Evolutionary conservation across 192 early-diverging fungal species (phyloP), one percentile per base, ranked within the genome.

Genomic region (Irineochytrium annulatum): DNA sequence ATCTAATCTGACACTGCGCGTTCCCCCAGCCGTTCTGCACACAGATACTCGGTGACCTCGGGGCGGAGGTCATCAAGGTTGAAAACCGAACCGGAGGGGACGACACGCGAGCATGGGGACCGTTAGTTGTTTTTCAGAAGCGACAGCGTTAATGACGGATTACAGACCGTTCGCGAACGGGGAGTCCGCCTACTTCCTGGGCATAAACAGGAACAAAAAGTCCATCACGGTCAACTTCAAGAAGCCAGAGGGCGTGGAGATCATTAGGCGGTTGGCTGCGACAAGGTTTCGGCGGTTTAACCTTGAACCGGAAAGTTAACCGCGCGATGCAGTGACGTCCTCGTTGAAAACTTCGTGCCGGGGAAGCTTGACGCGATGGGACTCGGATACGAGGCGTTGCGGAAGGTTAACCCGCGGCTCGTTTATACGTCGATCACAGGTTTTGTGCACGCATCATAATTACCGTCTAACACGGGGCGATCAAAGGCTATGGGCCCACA

Each of bases 301-400:
- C 11, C 39, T 41, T 11, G 39, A 41, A 41, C 11, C 11, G 11
- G 11, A n/a, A 41, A 11, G 8, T 20, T 26, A 11, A 49, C 20
- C n/a, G 72, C 29, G 13, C 19, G 34, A 27, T n/a, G 53, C 17
- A 37, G 70, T 1, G 95, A 98, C 69, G 76, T 98, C 1, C 51
- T 98, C 28, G 87, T 98, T 2, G 95, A 98, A 68, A 95, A 95
- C 66, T 95, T 88, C 61, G 70, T 95, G 2, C 92, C 95, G 2
- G 94, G 94, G 0, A 92, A 91, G 57, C 77, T 95, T 33, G 83
- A 77, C 5, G 65, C 76, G 33, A 70, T 86, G 67, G 91, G 91
- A 0, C 63, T 95, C 32, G 87, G 89, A 0, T 95, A 87, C 66
- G 77, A 89, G 3, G 77, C 87, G 8, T 34, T 95, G 57, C 63